Conservation (phyloP, 2,329 filamentous ascomycete genomes). For the Seiridium unicorne region DNA sequence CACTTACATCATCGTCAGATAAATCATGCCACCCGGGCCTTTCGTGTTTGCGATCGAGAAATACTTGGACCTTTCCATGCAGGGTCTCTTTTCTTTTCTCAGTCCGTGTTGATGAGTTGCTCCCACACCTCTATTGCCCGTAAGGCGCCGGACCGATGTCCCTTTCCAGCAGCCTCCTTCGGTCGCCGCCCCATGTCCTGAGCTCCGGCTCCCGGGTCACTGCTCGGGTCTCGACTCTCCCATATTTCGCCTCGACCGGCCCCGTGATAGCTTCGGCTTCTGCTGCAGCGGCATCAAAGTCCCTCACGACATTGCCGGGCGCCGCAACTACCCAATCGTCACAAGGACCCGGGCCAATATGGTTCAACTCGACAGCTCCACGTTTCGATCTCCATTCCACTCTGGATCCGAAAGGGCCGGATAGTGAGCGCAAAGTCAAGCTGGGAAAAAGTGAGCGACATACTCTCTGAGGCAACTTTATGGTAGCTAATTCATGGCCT, state of each 20-base stretch:
- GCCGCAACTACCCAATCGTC: conserved; percentile 12
- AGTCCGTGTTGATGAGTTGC: conserved; percentile 23
- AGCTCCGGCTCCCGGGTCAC: conserved; percentile 15
- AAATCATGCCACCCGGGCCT: neutral
- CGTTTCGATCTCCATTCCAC: conserved; percentile 20
- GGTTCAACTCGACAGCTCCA: conserved; percentile 41
- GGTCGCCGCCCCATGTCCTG: conserved; percentile 26
- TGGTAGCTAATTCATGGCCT: conserved; percentile 9
- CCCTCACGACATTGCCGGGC: conserved; percentile 10
- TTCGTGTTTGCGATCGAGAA: neutral
- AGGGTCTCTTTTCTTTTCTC: neutral
- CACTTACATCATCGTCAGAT: conserved; percentile 6
- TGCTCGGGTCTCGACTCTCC: conserved; percentile 7
- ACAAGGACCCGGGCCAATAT: conserved; percentile 34
- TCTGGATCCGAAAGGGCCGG: conserved; percentile 30
- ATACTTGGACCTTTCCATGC: neutral
- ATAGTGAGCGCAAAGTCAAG: conserved; percentile 59
- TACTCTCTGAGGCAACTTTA: neutral
- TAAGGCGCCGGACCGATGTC: conserved; percentile 31
- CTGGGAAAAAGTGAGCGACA: conserved; percentile 56
- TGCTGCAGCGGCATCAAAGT: conserved; percentile 8
- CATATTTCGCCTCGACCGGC: conserved; percentile 2
- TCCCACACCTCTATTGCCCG: conserved; percentile 16
- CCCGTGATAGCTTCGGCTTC: neutral
- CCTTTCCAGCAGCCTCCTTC: conserved; percentile 28